Evolutionary conservation across 176 grass and related monocot genomes (phyloP).

Genomic region (Triticum turgidum): DNA sequence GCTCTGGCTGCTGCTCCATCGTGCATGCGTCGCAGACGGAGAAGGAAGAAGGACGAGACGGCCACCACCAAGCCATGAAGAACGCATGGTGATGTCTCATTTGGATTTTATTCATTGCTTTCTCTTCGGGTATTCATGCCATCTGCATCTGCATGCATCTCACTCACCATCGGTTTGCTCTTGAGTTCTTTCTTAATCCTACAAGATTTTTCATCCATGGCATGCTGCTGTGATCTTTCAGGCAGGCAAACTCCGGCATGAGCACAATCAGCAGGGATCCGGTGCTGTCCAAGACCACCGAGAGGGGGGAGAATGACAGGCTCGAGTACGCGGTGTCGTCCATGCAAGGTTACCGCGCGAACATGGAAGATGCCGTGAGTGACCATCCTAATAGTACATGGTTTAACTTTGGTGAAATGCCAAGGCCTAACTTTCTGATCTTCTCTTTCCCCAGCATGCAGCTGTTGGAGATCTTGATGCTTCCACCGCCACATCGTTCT

Average conservation of each 20-base stretch:
- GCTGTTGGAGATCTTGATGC: constrained; percentile 15
- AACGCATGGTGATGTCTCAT: not conserved
- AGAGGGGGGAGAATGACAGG: constrained; percentile 20
- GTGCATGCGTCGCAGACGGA: not conserved
- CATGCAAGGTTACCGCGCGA: constrained; percentile 41
- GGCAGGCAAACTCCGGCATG: constrained; percentile 26
- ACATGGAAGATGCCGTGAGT: constrained; percentile 61
- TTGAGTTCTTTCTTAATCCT: not conserved
- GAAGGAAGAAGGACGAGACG: not conserved
- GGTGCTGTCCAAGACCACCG: not conserved
- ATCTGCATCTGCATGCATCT: not conserved
- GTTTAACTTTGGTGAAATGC: constrained; percentile 8
- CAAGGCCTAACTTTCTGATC: not conserved
- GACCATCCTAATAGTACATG: not conserved
- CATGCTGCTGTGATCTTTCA: constrained; percentile 4
- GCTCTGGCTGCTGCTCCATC: not conserved
- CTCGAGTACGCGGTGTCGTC: constrained; percentile 30
- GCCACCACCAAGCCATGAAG: not conserved
- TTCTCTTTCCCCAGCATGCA: constrained; percentile 39
- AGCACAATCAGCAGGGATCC: not conserved
- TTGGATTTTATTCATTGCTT: not conserved
- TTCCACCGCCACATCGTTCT: constrained; percentile 45
- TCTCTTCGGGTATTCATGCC: not conserved
- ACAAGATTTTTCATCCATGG: not conserved
- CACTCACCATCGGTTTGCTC: not conserved